These are phyloP conservation scores for Xanthoparmelia taractica DNA, from an alignment of 495 filamentous ascomycete species.

Conservation along the genomic window DNA sequence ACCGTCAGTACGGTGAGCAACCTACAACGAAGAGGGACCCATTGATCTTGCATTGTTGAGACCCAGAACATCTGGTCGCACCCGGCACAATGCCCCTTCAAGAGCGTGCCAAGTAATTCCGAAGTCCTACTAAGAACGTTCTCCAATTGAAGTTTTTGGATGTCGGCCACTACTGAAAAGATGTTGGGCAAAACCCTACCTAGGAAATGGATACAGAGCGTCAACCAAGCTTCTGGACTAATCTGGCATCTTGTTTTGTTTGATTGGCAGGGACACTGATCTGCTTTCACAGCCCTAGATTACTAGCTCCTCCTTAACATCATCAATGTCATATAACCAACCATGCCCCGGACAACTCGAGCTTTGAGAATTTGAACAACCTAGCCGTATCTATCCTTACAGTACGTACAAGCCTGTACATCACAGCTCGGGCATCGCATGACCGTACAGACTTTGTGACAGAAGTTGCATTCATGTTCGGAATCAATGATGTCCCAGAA, in stretches of 20 bases:
- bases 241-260: not conserved
- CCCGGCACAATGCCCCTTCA: not conserved
- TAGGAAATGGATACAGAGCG: not conserved
- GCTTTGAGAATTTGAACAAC: not conserved
- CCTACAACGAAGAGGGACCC: not conserved
- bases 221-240: not conserved
- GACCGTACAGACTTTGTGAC: not conserved
- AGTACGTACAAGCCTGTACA: constrained; percentile 4
- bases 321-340: not conserved
- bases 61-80: not conserved
- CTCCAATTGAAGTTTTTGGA: not conserved
- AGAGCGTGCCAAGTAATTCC: not conserved
- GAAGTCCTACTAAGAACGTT: not conserved
- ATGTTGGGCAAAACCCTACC: not conserved
- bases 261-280: not conserved
- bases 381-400: not conserved
- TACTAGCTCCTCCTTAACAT: not conserved
- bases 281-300: not conserved
- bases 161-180: not conserved
- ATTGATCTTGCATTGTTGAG: not conserved
- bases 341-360: not conserved
- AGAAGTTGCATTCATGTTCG: not conserved
- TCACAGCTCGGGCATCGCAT: constrained; percentile 10
- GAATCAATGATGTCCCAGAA: constrained; percentile 8
- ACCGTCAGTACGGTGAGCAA: not conserved